phyloP scores from a whole-genome alignment of 768 basidiomycete species.

The Roridomyces roridus region DNA sequence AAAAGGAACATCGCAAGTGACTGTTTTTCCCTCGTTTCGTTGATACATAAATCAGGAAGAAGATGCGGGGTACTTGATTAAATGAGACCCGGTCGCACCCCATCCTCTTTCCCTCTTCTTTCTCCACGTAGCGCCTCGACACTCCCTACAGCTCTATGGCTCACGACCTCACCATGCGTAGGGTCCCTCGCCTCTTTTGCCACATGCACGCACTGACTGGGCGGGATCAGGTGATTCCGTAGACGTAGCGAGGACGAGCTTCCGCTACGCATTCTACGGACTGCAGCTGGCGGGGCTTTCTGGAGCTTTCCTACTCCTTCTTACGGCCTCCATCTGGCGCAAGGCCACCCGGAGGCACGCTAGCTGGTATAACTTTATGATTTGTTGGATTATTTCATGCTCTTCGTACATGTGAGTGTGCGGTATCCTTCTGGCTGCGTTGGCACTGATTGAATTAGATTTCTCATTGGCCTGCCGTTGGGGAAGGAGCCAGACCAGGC shows the following conservation, averaged over 20 bases:
- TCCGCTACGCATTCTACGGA: conserved; percentile 24
- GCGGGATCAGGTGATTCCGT: conserved; percentile 1
- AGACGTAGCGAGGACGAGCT: neutral
- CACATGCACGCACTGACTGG: neutral
- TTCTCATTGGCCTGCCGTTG: conserved; percentile 20
- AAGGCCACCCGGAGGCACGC: conserved; percentile 20
- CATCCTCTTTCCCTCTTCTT: neutral
- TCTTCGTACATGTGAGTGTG: conserved; percentile 25
- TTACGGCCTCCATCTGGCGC: conserved; percentile 22
- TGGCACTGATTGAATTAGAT: neutral
- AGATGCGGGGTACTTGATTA: neutral
- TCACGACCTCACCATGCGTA: conserved; percentile 7
- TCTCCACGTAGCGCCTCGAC: neutral
- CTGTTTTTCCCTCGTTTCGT: conserved; percentile 5
- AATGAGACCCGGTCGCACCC: conserved; percentile 2
- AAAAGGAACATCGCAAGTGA: neutral
- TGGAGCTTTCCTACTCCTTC: conserved; percentile 23
- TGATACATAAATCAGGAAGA: conserved; percentile 13
- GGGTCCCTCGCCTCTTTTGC: neutral
- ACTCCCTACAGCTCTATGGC: conserved; percentile 9
- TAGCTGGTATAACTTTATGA: conserved; percentile 30
- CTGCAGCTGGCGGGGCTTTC: conserved; percentile 23
- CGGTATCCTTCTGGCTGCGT: neutral
- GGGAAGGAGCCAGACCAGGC: conserved; percentile 14
- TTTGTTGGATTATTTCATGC: conserved; percentile 29